These are phyloP conservation scores for Fusarium anguioides DNA, from an alignment of 2,329 filamentous ascomycete genomes.

Conservation along the genomic window DNA sequence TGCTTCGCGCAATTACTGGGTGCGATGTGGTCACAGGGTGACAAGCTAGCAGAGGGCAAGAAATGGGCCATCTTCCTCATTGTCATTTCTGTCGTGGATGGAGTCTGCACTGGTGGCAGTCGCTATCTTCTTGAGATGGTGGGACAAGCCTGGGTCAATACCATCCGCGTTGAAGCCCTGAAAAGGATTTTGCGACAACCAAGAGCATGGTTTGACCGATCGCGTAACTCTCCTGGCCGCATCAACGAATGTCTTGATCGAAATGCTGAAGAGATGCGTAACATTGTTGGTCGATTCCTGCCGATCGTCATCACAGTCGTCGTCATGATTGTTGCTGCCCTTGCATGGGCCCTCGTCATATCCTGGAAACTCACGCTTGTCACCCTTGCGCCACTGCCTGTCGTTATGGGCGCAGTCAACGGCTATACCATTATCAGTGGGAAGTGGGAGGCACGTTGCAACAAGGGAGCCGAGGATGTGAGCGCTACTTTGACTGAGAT, in stretches of 20 bases:
- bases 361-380: conserved; percentile 87
- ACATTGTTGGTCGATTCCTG: conserved; percentile 81
- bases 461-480: conserved; percentile 69
- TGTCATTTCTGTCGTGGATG: conserved; percentile 74
- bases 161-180: conserved; percentile 75
- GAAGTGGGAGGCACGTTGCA: conserved; percentile 77
- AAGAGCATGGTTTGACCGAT: conserved; percentile 79
- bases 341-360: conserved; percentile 78
- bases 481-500: conserved; percentile 74
- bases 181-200: conserved; percentile 79
- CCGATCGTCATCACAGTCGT: conserved; percentile 74
- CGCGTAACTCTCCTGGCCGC: conserved; percentile 70
- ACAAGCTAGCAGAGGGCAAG: conserved; percentile 62
- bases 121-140: conserved; percentile 78
- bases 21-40: conserved; percentile 70
- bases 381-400: conserved; percentile 73
- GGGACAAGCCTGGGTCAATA: conserved; percentile 82
- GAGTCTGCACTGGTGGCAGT: conserved; percentile 70
- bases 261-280: conserved; percentile 88
- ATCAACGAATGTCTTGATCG: conserved; percentile 81
- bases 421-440: conserved; percentile 73
- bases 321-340: conserved; percentile 74
- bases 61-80: conserved; percentile 79
- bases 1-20: conserved; percentile 77
- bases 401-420: conserved; percentile 74